Conservation (phyloP, 495 filamentous ascomycete genomes). For the Parmelia sp. region DNA sequence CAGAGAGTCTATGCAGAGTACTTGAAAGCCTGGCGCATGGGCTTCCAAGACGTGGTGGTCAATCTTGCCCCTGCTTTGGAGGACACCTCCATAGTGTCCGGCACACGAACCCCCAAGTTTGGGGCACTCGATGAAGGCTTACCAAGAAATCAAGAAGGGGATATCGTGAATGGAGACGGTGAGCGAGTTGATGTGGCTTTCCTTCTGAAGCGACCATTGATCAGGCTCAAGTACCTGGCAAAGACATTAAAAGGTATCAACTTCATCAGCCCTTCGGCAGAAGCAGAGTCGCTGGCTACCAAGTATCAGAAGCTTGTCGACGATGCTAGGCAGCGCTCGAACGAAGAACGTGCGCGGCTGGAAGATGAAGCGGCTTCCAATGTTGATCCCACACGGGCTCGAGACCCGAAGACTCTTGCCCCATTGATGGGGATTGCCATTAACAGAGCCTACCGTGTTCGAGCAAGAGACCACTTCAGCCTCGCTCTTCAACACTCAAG, state of each 20-base stretch:
- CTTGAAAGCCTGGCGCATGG: constrained; percentile 81
- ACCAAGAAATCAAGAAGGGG: constrained; percentile 69
- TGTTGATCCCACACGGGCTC: constrained; percentile 70
- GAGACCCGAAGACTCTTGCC: constrained; percentile 70
- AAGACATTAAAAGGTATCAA: constrained; percentile 73
- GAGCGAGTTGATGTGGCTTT: constrained; percentile 94
- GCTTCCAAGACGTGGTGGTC: constrained; percentile 92
- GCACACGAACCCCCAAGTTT: constrained; percentile 35
- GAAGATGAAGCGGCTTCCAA: constrained; percentile 84
- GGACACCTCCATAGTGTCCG: constrained; percentile 39
- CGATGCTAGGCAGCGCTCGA: constrained; percentile 68
- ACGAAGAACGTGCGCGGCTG: constrained; percentile 78
- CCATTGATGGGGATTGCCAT: constrained; percentile 63
- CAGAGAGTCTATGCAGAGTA: constrained; percentile 80
- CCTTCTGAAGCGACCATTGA: constrained; percentile 79
- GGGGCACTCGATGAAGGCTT: constrained; percentile 60
- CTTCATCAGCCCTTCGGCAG: constrained; percentile 48
- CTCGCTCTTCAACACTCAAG: constrained; percentile 81
- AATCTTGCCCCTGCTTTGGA: constrained; percentile 73
- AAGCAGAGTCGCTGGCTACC: constrained; percentile 50
- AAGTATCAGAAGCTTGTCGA: constrained; percentile 66
- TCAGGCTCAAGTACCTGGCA: constrained; percentile 79
- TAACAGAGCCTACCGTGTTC: constrained; percentile 66
- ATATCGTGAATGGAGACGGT: constrained; percentile 68
- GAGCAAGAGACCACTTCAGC: constrained; percentile 82